These are phyloP conservation scores for Laburnicola sp. DNA, from an alignment of 2,329 filamentous ascomycete species.

Conservation along the genomic window DNA sequence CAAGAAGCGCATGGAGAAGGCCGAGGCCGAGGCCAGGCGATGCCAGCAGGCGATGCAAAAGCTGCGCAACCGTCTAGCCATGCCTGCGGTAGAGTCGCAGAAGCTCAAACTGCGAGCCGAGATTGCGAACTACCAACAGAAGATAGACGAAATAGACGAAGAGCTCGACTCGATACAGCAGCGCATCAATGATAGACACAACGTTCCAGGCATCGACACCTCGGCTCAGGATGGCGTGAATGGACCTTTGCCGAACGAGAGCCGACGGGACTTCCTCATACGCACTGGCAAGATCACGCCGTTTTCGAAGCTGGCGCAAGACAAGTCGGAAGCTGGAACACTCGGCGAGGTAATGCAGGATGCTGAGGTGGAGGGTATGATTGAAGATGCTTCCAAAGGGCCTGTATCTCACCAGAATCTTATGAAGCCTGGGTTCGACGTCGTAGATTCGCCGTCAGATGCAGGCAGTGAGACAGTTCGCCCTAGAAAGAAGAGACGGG, in stretches of 20 bases:
- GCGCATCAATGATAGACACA: slow-evolving; percentile 76
- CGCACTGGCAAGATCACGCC: slow-evolving; percentile 97
- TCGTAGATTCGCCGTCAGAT: slow-evolving; percentile 33
- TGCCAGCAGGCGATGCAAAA: slow-evolving; percentile 67
- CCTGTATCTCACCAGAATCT: slow-evolving; percentile 54
- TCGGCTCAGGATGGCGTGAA: slow-evolving; percentile 53
- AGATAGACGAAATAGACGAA: slow-evolving; percentile 65
- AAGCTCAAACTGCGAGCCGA: slow-evolving; percentile 65
- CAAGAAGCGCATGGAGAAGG: slow-evolving; percentile 64
- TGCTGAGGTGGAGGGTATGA: slow-evolving; percentile 71
- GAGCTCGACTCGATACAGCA: slow-evolving; percentile 80
- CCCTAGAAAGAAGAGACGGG: slow-evolving; percentile 48
- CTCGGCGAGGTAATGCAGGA: slow-evolving; percentile 78
- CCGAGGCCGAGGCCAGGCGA: slow-evolving; percentile 56
- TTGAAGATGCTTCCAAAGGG: slow-evolving; percentile 47
- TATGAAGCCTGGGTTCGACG: slow-evolving; percentile 53
- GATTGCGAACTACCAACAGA: slow-evolving; percentile 66
- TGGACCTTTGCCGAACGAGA: slow-evolving; percentile 74
- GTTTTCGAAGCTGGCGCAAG: slow-evolving; percentile 77
- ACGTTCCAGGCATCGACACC: slow-evolving; percentile 54
- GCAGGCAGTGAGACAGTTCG: slow-evolving; percentile 35
- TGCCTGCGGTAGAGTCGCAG: slow-evolving; percentile 58
- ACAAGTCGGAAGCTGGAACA: slow-evolving; percentile 66
- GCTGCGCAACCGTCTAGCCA: slow-evolving; percentile 59
- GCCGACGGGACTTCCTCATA: slow-evolving; percentile 84